phyloP scores from a whole-genome alignment of 2,329 filamentous ascomycete genomes.

The Colletotrichum karsti region DNA sequence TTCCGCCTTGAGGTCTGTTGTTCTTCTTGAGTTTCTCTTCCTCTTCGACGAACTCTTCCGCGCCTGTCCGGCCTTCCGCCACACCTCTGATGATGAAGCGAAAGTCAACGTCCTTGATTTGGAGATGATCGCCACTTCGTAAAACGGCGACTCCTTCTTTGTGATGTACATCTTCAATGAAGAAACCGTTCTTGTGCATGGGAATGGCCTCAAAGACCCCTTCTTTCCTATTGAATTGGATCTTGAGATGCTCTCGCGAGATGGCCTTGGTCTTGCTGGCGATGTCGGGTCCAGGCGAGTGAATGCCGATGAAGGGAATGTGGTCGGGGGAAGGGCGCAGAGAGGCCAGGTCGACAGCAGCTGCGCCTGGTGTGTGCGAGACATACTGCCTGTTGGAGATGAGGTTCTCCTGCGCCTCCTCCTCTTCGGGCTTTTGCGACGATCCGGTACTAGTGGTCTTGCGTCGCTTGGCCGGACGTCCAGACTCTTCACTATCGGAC shows the following conservation, averaged over 20 bases:
- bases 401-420: constrained; percentile 54
- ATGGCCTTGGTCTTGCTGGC: constrained; percentile 75
- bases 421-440: constrained; percentile 46
- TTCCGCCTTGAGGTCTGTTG: constrained; percentile 65
- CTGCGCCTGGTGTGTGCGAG: constrained; percentile 66
- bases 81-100: constrained; percentile 74
- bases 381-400: constrained; percentile 68
- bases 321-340: constrained; percentile 69
- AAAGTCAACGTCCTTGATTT: constrained; percentile 77
- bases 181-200: constrained; percentile 73
- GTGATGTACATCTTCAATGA: constrained; percentile 69
- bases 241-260: constrained; percentile 77
- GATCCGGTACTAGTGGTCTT: constrained; percentile 55
- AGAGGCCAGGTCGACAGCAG: constrained; percentile 65
- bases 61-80: constrained; percentile 64
- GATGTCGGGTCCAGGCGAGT: constrained; percentile 71
- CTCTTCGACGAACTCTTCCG: constrained; percentile 63
- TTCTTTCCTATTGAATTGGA: constrained; percentile 72
- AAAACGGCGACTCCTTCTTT: constrained; percentile 65
- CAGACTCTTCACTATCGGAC: constrained; percentile 62
- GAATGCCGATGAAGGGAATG: constrained; percentile 75
- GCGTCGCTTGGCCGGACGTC: constrained; percentile 55
- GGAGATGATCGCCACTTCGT: constrained; percentile 71
- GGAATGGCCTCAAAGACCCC: constrained; percentile 72
- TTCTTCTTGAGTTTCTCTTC: constrained; percentile 55